Evolutionary conservation across 352 stramenopile genomes (phyloP).

Genomic region (Globisporangium parvum): DNA sequence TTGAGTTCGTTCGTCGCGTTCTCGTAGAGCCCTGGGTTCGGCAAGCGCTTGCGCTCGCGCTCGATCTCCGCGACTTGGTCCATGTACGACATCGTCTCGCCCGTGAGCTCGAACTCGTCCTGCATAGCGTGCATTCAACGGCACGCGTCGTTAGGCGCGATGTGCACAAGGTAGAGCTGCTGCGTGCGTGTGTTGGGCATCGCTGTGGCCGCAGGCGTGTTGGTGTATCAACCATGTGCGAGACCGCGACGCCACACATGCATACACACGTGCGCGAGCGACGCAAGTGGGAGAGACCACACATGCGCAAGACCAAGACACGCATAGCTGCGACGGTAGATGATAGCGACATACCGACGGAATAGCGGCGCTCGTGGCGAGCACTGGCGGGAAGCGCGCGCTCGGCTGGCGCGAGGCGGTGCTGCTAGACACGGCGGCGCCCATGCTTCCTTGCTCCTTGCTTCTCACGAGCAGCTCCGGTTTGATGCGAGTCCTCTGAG

Average conservation of each 20-base stretch:
- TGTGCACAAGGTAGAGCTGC: too few species aligned
- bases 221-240: too few species aligned
- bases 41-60: slow-evolving; percentile 55
- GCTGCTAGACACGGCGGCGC: slow-evolving; percentile 20
- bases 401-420: slow-evolving; percentile 19
- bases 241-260: background rate
- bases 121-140: background rate
- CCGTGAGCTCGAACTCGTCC: slow-evolving; percentile 18
- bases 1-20: slow-evolving; percentile 84
- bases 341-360: slow-evolving; percentile 29
- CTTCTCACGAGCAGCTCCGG: too few species aligned
- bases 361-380: slow-evolving; percentile 52
- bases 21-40: slow-evolving; percentile 82
- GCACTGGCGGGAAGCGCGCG: slow-evolving; percentile 30
- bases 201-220: too few species aligned
- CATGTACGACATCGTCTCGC: slow-evolving; percentile 70
- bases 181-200: too few species aligned
- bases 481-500: too few species aligned
- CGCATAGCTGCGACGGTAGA: too few species aligned
- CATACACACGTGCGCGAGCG: too few species aligned
- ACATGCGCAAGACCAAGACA: too few species aligned
- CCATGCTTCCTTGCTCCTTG: slow-evolving; percentile 27
- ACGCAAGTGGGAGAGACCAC: too few species aligned
- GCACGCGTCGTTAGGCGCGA: too few species aligned
- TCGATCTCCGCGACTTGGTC: slow-evolving; percentile 81